phyloP scores from a whole-genome alignment of 1,284 basidiomycete genomes.

The Phellinidium pouzarii region DNA sequence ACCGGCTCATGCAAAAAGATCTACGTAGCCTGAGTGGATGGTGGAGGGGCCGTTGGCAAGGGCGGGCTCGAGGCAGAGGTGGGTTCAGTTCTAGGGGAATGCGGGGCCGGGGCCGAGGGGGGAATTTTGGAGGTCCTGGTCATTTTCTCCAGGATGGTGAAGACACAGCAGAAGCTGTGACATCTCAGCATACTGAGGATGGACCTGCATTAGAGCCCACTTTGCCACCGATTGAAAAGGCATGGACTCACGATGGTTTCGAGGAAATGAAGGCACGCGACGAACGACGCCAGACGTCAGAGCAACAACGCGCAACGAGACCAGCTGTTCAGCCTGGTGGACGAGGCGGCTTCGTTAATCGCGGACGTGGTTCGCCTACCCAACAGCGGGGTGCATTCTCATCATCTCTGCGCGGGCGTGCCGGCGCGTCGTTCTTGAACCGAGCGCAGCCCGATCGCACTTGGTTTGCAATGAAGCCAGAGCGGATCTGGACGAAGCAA shows the following conservation, averaged over 20 bases:
- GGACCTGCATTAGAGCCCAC: constrained; percentile 25
- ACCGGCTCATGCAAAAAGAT: constrained; percentile 71
- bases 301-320: constrained; percentile 29
- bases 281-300: constrained; percentile 41
- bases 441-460: constrained; percentile 35
- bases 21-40: constrained; percentile 69
- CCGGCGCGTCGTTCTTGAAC: constrained; percentile 23
- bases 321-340: too few species aligned
- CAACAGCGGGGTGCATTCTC: constrained; percentile 40
- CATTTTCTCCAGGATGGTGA: constrained; percentile 11
- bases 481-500: constrained; percentile 73
- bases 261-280: constrained; percentile 76
- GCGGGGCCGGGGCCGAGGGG: constrained; percentile 49
- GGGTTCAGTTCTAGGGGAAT: constrained; percentile 34
- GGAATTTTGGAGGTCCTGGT: constrained; percentile 27
- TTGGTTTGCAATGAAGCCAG: constrained; percentile 70
- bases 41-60: constrained; percentile 76
- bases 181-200: constrained; percentile 13
- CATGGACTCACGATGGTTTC: constrained; percentile 78
- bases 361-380: constrained; percentile 33
- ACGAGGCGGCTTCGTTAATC: constrained; percentile 27
- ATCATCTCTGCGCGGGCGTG: constrained; percentile 26
- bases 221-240: constrained; percentile 52
- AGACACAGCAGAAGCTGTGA: constrained; percentile 21
- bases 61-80: constrained; percentile 55